Evolutionary conservation across 768 basidiomycete species (phyloP).

Genomic region (Tulasnella calospora): DNA sequence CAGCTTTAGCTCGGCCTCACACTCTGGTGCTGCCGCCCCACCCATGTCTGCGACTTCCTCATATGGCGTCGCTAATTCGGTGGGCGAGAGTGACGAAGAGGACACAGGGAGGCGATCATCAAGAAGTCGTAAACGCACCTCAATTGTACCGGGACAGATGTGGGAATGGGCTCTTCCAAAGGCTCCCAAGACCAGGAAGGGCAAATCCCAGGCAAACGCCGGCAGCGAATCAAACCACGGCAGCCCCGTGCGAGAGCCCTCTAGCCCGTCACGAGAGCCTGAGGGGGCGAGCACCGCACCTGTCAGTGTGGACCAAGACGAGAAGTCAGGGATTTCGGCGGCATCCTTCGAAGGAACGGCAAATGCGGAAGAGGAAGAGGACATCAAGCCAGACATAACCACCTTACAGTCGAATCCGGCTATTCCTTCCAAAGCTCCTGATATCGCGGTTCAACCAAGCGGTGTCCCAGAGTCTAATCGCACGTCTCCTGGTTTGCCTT

Average conservation of each 20-base stretch:
- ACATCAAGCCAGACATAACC: slow-evolving; percentile 20
- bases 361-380: slow-evolving; percentile 16
- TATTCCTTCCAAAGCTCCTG: neutral
- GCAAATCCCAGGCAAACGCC: slow-evolving; percentile 14
- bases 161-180: slow-evolving; percentile 76
- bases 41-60: slow-evolving; percentile 14
- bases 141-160: slow-evolving; percentile 73
- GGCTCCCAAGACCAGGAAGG: slow-evolving; percentile 45
- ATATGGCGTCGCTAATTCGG: neutral
- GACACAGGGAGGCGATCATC: slow-evolving; percentile 12
- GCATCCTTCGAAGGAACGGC: neutral
- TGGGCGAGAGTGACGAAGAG: slow-evolving; percentile 21
- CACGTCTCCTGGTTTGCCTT: neutral
- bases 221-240: neutral
- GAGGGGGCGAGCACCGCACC: neutral
- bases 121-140: slow-evolving; percentile 42
- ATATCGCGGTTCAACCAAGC: neutral
- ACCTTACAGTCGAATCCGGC: neutral
- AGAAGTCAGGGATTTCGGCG: neutral
- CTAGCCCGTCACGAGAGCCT: neutral
- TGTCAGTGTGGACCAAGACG: slow-evolving; percentile 9
- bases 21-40: neutral
- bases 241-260: slow-evolving; percentile 6
- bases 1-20: neutral
- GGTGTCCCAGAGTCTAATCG: neutral